These are phyloP conservation scores for Candida sithepensis DNA, from an alignment of 805 yeast genomes.

Conservation along the genomic window DNA sequence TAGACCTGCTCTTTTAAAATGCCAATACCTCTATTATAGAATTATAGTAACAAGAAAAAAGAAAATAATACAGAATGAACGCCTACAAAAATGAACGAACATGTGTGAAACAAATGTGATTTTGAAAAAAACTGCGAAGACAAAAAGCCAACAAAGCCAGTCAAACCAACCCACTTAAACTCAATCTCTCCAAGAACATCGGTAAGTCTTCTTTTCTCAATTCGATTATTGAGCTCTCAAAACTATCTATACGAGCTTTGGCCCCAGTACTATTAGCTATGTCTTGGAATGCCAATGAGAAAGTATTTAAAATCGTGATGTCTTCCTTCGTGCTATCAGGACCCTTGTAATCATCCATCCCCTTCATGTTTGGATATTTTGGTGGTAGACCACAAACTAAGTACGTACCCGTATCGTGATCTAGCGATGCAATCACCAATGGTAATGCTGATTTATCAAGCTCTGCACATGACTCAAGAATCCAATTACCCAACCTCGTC, in stretches of 20 bases:
- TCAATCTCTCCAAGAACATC: slow-evolving; percentile 80
- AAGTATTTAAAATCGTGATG: slow-evolving; percentile 64
- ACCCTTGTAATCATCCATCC: slow-evolving; percentile 27
- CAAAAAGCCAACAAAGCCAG: too few relatives aligned
- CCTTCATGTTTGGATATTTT: slow-evolving; percentile 51
- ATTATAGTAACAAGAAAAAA: too few relatives aligned
- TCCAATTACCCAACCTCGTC: slow-evolving; percentile 84
- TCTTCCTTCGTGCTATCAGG: slow-evolving; percentile 19
- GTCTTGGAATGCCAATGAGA: slow-evolving; percentile 87
- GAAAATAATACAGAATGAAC: too few relatives aligned
- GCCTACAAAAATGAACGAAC: too few relatives aligned
- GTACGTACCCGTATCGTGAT: slow-evolving; percentile 69
- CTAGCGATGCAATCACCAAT: slow-evolving; percentile 79
- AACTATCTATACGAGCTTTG: slow-evolving; percentile 85
- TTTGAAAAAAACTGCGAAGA: background rate
- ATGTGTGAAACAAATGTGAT: too few relatives aligned
- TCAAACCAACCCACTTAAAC: slow-evolving; percentile 60
- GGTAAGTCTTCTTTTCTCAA: slow-evolving; percentile 82
- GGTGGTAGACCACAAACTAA: slow-evolving; percentile 90
- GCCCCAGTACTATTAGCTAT: slow-evolving; percentile 85
- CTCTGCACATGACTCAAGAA: slow-evolving; percentile 84
- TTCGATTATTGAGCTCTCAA: slow-evolving; percentile 91
- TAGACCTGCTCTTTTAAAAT: too few relatives aligned
- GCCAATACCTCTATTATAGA: too few relatives aligned
- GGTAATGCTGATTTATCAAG: slow-evolving; percentile 68